These are phyloP conservation scores for Phytomonas sp. DNA, from an alignment of 208 protist species.

Conservation along the genomic window DNA sequence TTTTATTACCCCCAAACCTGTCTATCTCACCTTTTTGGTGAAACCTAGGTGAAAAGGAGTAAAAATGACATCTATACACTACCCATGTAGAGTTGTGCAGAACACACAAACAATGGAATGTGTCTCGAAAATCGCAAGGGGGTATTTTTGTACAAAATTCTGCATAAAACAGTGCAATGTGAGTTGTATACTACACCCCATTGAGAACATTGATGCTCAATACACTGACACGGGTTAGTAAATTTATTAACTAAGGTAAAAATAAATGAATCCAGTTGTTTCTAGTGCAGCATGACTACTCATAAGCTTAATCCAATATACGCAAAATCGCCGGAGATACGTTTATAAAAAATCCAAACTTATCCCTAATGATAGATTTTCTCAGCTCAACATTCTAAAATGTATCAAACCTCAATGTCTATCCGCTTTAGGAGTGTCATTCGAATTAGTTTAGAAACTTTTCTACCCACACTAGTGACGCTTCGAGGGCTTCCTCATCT, in stretches of 20 bases:
- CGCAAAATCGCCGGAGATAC: too few species aligned
- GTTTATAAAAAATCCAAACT: background rate
- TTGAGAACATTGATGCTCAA: too few species aligned
- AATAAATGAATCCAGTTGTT: too few species aligned
- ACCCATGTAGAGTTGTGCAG: background rate
- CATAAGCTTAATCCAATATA: too few species aligned
- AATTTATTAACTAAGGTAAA: too few species aligned
- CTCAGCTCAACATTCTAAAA: background rate
- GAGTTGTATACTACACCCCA: background rate
- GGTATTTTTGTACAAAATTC: background rate
- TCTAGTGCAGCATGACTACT: too few species aligned
- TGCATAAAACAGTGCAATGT: background rate
- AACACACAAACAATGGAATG: background rate
- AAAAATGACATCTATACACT: background rate
- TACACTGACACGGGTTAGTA: too few species aligned
- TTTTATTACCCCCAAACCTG: background rate
- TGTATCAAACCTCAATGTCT: background rate
- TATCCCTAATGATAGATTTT: background rate
- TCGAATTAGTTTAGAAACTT: background rate
- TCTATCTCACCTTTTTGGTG: background rate
- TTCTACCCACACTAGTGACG: background rate
- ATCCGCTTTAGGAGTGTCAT: background rate
- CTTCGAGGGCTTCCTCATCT: background rate
- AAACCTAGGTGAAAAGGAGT: background rate
- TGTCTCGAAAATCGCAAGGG: background rate